Conservation (phyloP, 257 asterid species). For the Nicotiana knightiana region DNA sequence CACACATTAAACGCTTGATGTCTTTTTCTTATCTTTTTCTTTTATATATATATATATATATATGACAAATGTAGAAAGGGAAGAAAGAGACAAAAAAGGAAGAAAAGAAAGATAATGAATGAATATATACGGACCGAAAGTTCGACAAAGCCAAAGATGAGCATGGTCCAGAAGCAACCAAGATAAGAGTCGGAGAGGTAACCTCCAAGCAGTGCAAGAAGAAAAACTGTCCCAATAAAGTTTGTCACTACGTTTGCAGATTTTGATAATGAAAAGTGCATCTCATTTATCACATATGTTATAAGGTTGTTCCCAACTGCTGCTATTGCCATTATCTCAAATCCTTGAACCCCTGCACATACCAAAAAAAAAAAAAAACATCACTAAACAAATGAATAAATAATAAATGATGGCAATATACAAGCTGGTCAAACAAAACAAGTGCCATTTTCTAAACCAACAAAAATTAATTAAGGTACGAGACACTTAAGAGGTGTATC, state of each 20-base stretch:
- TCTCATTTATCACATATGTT: slow-evolving; percentile 81
- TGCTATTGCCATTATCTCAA: slow-evolving; percentile 96
- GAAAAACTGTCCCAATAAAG: slow-evolving; percentile 78
- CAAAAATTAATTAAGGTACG: no score
- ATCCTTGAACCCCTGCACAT: slow-evolving; percentile 74
- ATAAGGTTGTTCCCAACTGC: slow-evolving; percentile 95
- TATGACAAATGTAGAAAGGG: no score
- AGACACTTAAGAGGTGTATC: no score
- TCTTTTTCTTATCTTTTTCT: no score
- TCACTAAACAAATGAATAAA: background rate
- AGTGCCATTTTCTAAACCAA: no score
- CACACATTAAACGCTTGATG: no score
- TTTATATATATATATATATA: no score
- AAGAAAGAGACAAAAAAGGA: no score
- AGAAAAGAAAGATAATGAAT: no score
- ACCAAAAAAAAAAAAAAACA: no score
- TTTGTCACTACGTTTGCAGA: slow-evolving; percentile 87
- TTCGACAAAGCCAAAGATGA: slow-evolving; percentile 78
- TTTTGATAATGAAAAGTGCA: slow-evolving; percentile 81
- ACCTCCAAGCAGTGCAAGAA: slow-evolving; percentile 80
- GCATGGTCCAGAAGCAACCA: slow-evolving; percentile 92
- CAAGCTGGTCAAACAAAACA: no score
- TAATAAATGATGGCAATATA: no score
- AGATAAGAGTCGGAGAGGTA: slow-evolving; percentile 89
- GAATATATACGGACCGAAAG: slow-evolving; percentile 48